Base-by-base conservation (phyloP, 2,329 filamentous ascomycete genomes). In the Daldinia sp. region DNA sequence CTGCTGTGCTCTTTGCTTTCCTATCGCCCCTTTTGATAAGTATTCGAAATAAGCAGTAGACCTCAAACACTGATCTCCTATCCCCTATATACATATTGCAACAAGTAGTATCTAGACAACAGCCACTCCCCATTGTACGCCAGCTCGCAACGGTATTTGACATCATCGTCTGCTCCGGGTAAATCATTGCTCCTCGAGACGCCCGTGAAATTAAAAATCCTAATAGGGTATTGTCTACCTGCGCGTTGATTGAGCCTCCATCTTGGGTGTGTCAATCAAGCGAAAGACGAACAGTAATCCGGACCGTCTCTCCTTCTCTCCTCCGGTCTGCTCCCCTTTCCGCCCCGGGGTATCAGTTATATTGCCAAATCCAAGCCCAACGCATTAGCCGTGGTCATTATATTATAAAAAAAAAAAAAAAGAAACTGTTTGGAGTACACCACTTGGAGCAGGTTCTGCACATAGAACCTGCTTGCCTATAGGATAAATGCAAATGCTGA, bases 301-400 rank as follows among this genome's bases (percentile, higher is more conserved):
- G 53, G 57, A 57, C 60, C 46, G 55, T 60, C 53, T 58, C 63
- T 56, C 60, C 64, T 54, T 50, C 42, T 48, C 42, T 59, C 41
- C 64, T 70, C 67, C 67, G 56, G 50, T 57, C 60, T 64, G 63
- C 53, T 64, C 64, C 70, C 69, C 60, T 64, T 67, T 66, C 68
- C 68, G 48, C 46, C 63, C 63, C 61, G 70, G 72, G 72, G 72
- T 75, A 72, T 74, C 72, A 70, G 63, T 73, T 58, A 68, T 70
- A 72, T 70, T 70, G 63, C 63, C 66, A 39, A 59, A 60, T 69
- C 70, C 67, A 64, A 61, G 63, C 67, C 71, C 68, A 68, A 71
- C 71, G 67, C 72, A 70, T 71, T 73, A 72, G 57, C 63, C 65
- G 68, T 67, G 55, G 54, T 74, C 74, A 76, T 76, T 76, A 76